Percentiles rank a stretch among this genome's conserved stretches.
phyloP scores from a whole-genome alignment of 176 grass and related monocot genomes.

The Raddia guianensis region DNA sequence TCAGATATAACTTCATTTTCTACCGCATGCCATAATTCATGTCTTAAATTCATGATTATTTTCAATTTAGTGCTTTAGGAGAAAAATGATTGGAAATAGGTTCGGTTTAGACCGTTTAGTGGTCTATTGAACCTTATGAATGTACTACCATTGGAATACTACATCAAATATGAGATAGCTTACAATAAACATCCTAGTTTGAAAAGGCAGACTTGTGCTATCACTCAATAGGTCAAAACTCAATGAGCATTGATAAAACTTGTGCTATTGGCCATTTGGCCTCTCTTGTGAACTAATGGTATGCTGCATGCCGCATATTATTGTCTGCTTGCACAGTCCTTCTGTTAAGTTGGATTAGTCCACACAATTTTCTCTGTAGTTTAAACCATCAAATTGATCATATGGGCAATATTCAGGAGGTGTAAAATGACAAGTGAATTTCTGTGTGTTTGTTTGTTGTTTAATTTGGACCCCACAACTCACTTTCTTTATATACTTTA shows the following conservation, averaged over 20 bases:
- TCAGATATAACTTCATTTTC: background rate
- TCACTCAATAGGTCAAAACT: background rate
- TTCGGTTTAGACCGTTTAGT: background rate
- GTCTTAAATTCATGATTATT: background rate
- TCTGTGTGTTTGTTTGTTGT: slow-evolving; percentile 31
- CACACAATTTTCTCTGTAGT: background rate
- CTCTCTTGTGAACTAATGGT: slow-evolving; percentile 22
- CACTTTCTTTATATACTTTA: background rate
- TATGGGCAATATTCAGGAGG: background rate
- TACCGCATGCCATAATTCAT: background rate
- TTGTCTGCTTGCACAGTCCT: background rate
- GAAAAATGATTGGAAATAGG: slow-evolving; percentile 12
- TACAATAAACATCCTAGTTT: slow-evolving; percentile 1
- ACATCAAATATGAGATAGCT: slow-evolving; percentile 6
- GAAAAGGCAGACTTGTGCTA: background rate
- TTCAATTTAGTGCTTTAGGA: background rate
- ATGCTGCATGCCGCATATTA: background rate
- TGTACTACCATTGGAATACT: slow-evolving; percentile 1
- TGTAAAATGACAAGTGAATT: slow-evolving; percentile 12
- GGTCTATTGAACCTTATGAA: slow-evolving; percentile 13
- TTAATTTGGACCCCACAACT: background rate
- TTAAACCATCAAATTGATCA: slow-evolving; percentile 8
- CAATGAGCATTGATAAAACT: background rate
- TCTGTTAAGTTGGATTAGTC: slow-evolving; percentile 1
- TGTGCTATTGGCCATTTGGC: background rate